Conservation (phyloP, 2,329 filamentous ascomycete genomes). For the Didymella lethalis region DNA sequence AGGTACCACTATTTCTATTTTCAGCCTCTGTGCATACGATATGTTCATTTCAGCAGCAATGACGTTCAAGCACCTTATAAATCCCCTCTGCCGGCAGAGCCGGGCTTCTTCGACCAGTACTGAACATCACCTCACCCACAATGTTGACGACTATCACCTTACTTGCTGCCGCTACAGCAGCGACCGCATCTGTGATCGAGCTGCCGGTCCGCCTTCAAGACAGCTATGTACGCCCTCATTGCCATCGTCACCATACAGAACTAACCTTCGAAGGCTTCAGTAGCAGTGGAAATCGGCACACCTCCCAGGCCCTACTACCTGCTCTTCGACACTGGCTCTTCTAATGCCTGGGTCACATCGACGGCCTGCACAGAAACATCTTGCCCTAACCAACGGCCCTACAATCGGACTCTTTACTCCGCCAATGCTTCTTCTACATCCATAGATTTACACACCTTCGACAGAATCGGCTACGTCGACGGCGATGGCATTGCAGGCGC, state of each 20-base stretch:
- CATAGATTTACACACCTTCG: constrained; percentile 17
- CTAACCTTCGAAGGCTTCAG: constrained; percentile 9
- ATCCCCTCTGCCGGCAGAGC: neutral
- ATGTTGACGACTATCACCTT: constrained; percentile 7
- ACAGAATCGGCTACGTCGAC: constrained; percentile 23
- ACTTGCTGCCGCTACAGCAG: constrained; percentile 7
- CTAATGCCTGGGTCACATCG: constrained; percentile 24
- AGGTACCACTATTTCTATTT: constrained; percentile 15
- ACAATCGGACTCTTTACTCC: constrained; percentile 24
- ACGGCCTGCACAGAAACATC: constrained; percentile 25
- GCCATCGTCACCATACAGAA: neutral
- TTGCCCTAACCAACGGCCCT: constrained; percentile 20
- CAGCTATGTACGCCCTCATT: constrained; percentile 11
- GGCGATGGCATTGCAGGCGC: constrained; percentile 24
- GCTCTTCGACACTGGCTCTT: constrained; percentile 30
- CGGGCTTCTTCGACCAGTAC: neutral
- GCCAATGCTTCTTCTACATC: constrained; percentile 23
- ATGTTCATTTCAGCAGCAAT: constrained; percentile 12
- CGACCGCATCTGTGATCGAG: constrained; percentile 26
- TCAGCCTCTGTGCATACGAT: constrained; percentile 13
- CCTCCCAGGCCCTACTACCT: constrained; percentile 26
- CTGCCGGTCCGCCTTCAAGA: constrained; percentile 22
- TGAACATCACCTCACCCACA: neutral
- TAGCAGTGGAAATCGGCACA: constrained; percentile 20
- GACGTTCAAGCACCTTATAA: constrained; percentile 4